Conservation (phyloP, 2,329 filamentous ascomycete species). For the Phialemoniopsis sp. region DNA sequence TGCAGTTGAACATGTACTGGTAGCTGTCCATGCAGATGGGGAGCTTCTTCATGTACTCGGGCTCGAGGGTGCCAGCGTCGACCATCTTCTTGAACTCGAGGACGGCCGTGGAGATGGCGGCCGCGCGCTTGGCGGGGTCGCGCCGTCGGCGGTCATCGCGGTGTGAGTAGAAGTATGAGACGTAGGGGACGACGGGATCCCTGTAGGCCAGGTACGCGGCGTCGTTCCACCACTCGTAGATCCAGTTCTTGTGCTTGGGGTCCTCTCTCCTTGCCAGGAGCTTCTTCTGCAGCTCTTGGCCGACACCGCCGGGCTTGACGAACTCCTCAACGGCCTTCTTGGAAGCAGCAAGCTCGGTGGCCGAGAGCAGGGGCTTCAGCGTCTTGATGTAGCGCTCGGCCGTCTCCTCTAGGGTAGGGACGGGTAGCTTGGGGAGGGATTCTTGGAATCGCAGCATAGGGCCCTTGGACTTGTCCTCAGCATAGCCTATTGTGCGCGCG, state of each 20-base stretch:
- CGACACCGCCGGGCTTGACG: slow-evolving; percentile 78
- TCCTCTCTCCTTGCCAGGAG: slow-evolving; percentile 75
- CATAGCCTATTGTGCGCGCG: slow-evolving; percentile 54
- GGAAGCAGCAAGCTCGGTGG: slow-evolving; percentile 65
- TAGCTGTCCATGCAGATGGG: slow-evolving; percentile 99
- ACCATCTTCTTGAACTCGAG: slow-evolving; percentile 95
- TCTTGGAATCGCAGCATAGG: slow-evolving; percentile 82
- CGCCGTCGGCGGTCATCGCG: slow-evolving; percentile 85
- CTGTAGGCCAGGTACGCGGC: slow-evolving; percentile 89
- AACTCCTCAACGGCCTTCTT: slow-evolving; percentile 86
- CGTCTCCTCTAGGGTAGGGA: slow-evolving; percentile 80
- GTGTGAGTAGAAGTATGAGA: slow-evolving; percentile 99
- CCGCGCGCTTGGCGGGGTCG: slow-evolving; percentile 87
- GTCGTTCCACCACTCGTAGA: slow-evolving; percentile 98
- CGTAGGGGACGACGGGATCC: slow-evolving; percentile 94
- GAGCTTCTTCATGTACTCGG: slow-evolving; percentile 97
- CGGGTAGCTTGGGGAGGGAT: slow-evolving; percentile 74
- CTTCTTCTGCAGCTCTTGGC: slow-evolving; percentile 82
- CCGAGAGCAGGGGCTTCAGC: slow-evolving; percentile 68
- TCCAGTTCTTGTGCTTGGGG: slow-evolving; percentile 85
- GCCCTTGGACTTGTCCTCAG: slow-evolving; percentile 74
- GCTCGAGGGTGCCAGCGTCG: slow-evolving; percentile 77
- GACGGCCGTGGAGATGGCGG: slow-evolving; percentile 78
- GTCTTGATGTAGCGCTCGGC: slow-evolving; percentile 76
- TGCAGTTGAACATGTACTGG: slow-evolving; percentile 98